Conservation (phyloP, 2,329 filamentous ascomycete genomes). For the Ophiostoma triangulosporum region DNA sequence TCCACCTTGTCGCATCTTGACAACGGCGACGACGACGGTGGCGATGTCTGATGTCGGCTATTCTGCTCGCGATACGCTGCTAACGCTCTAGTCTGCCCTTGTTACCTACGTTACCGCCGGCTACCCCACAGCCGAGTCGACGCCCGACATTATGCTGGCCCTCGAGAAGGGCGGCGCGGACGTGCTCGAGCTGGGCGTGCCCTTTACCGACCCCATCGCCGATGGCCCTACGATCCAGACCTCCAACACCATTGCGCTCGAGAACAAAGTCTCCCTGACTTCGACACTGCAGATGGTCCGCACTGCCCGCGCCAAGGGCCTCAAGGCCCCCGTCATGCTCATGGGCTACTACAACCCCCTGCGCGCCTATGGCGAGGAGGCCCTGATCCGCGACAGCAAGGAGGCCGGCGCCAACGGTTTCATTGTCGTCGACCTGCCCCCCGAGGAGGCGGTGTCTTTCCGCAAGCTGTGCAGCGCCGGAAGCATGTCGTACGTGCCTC, state of each 20-base stretch:
- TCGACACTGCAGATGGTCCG: slow-evolving; percentile 73
- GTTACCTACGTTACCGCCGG: slow-evolving; percentile 96
- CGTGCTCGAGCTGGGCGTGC: slow-evolving; percentile 87
- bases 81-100: slow-evolving; percentile 51
- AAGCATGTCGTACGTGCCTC: slow-evolving; percentile 86
- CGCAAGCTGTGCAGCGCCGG: slow-evolving; percentile 67
- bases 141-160: slow-evolving; percentile 69
- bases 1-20: background rate
- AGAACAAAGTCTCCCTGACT: slow-evolving; percentile 75
- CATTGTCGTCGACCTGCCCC: slow-evolving; percentile 89
- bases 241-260: slow-evolving; percentile 78
- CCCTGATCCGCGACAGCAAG: slow-evolving; percentile 70
- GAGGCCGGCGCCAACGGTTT: slow-evolving; percentile 85
- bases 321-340: slow-evolving; percentile 72
- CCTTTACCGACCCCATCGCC: slow-evolving; percentile 96
- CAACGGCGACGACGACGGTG: too few species aligned
- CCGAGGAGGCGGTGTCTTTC: slow-evolving; percentile 90
- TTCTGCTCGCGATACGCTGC: background rate
- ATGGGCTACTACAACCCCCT: slow-evolving; percentile 99
- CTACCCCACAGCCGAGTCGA: slow-evolving; percentile 70
- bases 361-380: slow-evolving; percentile 86
- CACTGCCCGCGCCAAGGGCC: slow-evolving; percentile 60
- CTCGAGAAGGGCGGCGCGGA: slow-evolving; percentile 92
- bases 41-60: background rate
- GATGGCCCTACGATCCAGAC: slow-evolving; percentile 96